These are phyloP conservation scores for Mycena pura DNA, from an alignment of 768 basidiomycete genomes.

Conservation along the genomic window DNA sequence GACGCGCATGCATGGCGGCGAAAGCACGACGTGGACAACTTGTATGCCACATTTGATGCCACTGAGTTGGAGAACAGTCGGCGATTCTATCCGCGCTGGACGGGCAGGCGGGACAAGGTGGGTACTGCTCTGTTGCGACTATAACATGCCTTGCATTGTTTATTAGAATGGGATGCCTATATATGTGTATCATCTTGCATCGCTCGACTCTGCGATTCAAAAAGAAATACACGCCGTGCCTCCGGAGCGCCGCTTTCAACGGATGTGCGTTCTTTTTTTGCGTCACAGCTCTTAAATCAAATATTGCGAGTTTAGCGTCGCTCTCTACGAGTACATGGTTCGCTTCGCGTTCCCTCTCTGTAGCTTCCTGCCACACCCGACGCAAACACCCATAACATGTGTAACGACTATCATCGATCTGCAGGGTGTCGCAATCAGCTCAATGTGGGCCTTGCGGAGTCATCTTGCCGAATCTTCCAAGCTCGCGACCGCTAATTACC, in stretches of 20 bases:
- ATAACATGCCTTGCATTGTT: no score
- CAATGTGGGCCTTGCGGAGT: slow-evolving; percentile 72
- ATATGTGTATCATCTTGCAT: slow-evolving; percentile 79
- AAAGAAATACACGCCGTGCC: slow-evolving; percentile 66
- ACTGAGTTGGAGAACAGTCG: slow-evolving; percentile 66
- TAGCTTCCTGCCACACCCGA: slow-evolving; percentile 60
- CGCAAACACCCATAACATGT: slow-evolving; percentile 62
- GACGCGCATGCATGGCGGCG: slow-evolving; percentile 73
- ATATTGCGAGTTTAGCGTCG: slow-evolving; percentile 49
- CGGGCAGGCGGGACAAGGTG: slow-evolving; percentile 79
- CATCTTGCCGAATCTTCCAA: slow-evolving; percentile 79
- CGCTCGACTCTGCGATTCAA: slow-evolving; percentile 57
- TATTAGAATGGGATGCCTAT: slow-evolving; percentile 69
- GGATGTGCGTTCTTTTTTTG: slow-evolving; percentile 61
- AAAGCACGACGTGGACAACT: slow-evolving; percentile 62
- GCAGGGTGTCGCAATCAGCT: slow-evolving; percentile 60
- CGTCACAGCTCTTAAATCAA: neutral
- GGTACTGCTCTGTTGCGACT: slow-evolving; percentile 18
- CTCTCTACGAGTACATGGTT: slow-evolving; percentile 70
- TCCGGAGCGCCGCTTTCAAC: slow-evolving; percentile 62
- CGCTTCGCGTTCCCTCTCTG: slow-evolving; percentile 72
- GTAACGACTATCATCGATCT: slow-evolving; percentile 78
- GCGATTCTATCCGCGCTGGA: slow-evolving; percentile 82
- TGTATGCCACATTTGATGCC: slow-evolving; percentile 64
- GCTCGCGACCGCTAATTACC: slow-evolving; percentile 82